Evolutionary conservation across 345 rosid genomes (phyloP).

Genomic region (Syzygium aromaticum): DNA sequence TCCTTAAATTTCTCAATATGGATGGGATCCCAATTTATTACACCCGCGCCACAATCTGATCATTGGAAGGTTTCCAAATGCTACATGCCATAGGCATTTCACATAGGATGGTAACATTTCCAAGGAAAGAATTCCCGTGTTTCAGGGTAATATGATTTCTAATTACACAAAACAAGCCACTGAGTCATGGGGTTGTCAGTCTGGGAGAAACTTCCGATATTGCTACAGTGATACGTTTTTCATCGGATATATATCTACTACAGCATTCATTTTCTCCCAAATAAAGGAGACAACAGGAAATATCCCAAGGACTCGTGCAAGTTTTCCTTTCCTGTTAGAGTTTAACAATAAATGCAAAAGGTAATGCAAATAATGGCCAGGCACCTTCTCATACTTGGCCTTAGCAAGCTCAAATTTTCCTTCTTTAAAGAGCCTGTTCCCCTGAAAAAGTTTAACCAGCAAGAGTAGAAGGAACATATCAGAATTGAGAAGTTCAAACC

Average conservation of each 20-base stretch:
- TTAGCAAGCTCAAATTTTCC: conserved; percentile 93
- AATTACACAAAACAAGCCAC: neutral
- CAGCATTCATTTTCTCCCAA: neutral
- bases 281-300: neutral
- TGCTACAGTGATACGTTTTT: neutral
- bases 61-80: neutral
- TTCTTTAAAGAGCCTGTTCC: conserved; percentile 90
- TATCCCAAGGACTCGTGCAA: neutral
- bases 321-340: neutral
- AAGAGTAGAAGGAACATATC: neutral
- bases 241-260: neutral
- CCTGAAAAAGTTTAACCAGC: conserved; percentile 37
- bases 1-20: neutral
- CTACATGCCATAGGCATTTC: neutral
- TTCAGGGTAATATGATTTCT: neutral
- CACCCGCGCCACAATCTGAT: neutral
- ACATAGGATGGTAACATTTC: neutral
- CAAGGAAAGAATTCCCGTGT: neutral
- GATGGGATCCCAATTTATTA: neutral
- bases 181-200: neutral
- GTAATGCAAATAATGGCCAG: neutral
- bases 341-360: neutral
- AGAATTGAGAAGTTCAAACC: neutral
- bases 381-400: conserved; percentile 95
- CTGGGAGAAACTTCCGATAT: neutral